Percentiles rank a stretch among this genome's conserved stretches.
These are phyloP conservation scores for Trichoderma cornu-damae DNA, from an alignment of 2,329 filamentous ascomycete genomes.

Conservation along the genomic window DNA sequence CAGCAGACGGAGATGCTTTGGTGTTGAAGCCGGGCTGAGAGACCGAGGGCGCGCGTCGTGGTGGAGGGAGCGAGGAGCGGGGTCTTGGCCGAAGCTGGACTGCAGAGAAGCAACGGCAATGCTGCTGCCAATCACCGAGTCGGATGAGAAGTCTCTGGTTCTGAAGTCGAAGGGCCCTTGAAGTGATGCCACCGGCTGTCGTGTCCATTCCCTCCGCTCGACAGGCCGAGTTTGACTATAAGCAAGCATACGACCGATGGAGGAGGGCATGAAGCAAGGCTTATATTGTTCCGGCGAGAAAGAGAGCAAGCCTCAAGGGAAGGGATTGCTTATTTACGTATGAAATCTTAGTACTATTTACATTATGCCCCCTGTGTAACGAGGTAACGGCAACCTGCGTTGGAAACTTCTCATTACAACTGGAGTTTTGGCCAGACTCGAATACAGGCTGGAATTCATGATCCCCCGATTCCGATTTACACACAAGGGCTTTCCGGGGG, in stretches of 20 bases:
- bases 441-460: no score
- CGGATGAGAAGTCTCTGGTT: background rate
- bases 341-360: no score
- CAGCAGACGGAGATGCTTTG: background rate
- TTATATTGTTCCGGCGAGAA: no score
- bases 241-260: no score
- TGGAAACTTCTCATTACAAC: no score
- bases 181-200: background rate
- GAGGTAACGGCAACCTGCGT: no score
- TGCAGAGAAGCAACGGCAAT: background rate
- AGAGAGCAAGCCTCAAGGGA: no score
- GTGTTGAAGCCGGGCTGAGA: background rate
- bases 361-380: no score
- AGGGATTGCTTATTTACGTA: slow-evolving; percentile 1
- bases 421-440: no score
- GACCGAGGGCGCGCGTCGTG: background rate
- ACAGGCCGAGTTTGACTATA: no score
- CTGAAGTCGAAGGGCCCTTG: background rate
- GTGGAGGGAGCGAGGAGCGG: background rate
- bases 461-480: background rate
- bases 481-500: background rate
- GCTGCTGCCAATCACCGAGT: background rate
- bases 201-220: slow-evolving; percentile 2
- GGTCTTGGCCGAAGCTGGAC: background rate
- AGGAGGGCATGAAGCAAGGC: no score